Percentiles rank a stretch among this genome's conserved stretches.
Conservation (phyloP, 805 yeast species). For the Blastobotrys muscicola region DNA sequence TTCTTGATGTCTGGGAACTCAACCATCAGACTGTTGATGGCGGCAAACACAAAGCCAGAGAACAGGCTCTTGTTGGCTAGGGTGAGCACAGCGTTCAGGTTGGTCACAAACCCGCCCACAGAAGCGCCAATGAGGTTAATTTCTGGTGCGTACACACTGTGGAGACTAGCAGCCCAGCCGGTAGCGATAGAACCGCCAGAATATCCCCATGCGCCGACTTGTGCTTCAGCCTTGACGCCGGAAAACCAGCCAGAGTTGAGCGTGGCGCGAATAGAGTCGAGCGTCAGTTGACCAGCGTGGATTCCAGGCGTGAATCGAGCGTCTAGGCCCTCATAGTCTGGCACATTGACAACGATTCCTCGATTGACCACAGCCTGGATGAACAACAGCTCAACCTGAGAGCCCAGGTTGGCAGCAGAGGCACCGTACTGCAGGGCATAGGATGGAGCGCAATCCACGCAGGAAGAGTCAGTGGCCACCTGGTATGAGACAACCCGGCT, state of each 20-base stretch:
- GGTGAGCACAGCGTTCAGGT: conserved; percentile 14
- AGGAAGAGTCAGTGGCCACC: conserved; percentile 20
- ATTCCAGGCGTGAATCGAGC: conserved; percentile 22
- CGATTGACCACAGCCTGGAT: conserved; percentile 10
- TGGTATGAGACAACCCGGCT: conserved; percentile 19
- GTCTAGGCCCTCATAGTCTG: conserved; percentile 24
- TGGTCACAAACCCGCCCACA: conserved; percentile 18
- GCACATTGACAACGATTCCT: conserved; percentile 14
- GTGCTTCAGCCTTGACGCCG: conserved; percentile 27
- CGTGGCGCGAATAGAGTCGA: conserved; percentile 21
- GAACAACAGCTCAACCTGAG: conserved; percentile 8
- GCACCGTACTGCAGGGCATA: conserved; percentile 12
- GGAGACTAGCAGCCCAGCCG: conserved; percentile 29
- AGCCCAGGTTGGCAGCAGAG: conserved; percentile 3
- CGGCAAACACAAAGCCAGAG: conserved; percentile 18
- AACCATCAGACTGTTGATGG: conserved; percentile 14
- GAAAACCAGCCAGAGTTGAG: conserved; percentile 9
- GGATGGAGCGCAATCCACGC: conserved; percentile 21
- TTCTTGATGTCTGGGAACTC: conserved; percentile 14
- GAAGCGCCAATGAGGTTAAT: conserved; percentile 16
- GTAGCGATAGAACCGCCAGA: conserved; percentile 65
- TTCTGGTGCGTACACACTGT: conserved; percentile 19
- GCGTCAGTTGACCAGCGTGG: conserved; percentile 18
- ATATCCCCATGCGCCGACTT: conserved; percentile 77
- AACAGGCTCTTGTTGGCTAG: conserved; percentile 12